Evolutionary conservation across 495 filamentous ascomycete genomes (phyloP), one percentile per base, ranked within the genome.

Genomic region (Margaritispora aquatica): DNA sequence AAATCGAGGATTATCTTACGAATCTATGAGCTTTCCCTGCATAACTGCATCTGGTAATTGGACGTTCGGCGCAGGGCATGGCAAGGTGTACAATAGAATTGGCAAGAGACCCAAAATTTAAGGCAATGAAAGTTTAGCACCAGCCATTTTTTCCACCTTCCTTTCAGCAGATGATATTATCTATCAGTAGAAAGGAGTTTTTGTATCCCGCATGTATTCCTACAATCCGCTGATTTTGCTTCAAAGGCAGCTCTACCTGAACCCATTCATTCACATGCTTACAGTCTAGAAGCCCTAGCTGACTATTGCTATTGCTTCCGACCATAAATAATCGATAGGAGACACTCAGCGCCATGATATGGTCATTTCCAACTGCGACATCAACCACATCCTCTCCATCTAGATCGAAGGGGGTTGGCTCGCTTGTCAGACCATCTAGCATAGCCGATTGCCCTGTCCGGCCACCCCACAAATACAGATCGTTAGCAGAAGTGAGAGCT

Each of bases 1-100:
- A 98, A 77, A 96, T 98, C 69, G 94, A 98, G 79, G 94, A 98
- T 71, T 98, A 98, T 77, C 75, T 98, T 70, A 97, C 93, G 70
- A 96, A 94, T 78, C 84, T 97, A 79, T 97, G 78, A 81, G 47
- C 47, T 58, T 19, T 57, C 55, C 51, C 51, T 58, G 54, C 22
- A 9, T 34, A 46, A 19, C 26, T 54, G 60, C 57, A 64, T 61
- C 46, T 62, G 62, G 62, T 60, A 41, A 61, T 63, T 66, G 51
- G 26, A 64, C 53, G 54, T 61, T 56, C 38, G 38, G 63, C 56
- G 55, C 63, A 61, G 26, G 34, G 38, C 49, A 63, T 58, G 38
- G 51, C 38, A 51, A 46, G 29, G 47, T 66, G 66, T 65, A 68
- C 56, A 60, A 65, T 68, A 64, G 59, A 69, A 59, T 36, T 51